Base-by-base conservation (phyloP, 2,329 filamentous ascomycete species). In the Dothiorella sarmentorum region DNA sequence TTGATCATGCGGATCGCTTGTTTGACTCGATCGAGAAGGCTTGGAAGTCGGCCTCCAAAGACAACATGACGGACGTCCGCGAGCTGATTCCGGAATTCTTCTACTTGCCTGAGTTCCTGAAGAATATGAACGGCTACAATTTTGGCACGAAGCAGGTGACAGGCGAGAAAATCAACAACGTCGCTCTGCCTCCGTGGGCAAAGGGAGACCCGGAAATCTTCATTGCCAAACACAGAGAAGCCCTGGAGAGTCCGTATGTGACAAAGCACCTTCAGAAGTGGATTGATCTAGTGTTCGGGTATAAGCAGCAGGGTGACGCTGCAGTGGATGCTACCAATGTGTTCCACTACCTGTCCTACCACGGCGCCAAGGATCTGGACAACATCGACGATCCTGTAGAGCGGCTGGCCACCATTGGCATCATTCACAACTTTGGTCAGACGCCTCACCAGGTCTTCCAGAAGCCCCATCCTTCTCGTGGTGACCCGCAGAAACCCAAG, bases 351-450 rank as follows among this genome's bases (percentile, higher is more conserved):
- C 81, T 97, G 18, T 97, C 93, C 0, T 99, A 99, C 69, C 89
- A 92, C 61, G 95, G 94, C 6, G 91, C 93, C 2, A 95, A 90
- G 63, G 90, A 99, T 70, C 78, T 99, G 4, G 94, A 99, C 71
- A 87, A 86, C 55, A 97, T 99, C 61, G 85, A 87, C 7, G 93
- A 97, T 69, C 88, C 90, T 0, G 85, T 93, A 58, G 92, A 97
- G 72, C 83, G 91, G 42, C 80, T 91, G 6, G 90, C 93, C 4
- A 93, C 91, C 0, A 97, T 96, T 56, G 91, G 91, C 31, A 96
- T 97, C 65, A 97, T 99, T 66, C 93, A 99, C 74, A 97, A 97
- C 66, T 99, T 99, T 72, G 94, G 94, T 0, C 94, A 99, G 72
- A 99, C 95, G 1, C 94, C 95, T 1, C 89, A 95, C 66, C 95